Base-by-base conservation (phyloP, 1,284 basidiomycete species). In the Cryptococcus sp. region DNA sequence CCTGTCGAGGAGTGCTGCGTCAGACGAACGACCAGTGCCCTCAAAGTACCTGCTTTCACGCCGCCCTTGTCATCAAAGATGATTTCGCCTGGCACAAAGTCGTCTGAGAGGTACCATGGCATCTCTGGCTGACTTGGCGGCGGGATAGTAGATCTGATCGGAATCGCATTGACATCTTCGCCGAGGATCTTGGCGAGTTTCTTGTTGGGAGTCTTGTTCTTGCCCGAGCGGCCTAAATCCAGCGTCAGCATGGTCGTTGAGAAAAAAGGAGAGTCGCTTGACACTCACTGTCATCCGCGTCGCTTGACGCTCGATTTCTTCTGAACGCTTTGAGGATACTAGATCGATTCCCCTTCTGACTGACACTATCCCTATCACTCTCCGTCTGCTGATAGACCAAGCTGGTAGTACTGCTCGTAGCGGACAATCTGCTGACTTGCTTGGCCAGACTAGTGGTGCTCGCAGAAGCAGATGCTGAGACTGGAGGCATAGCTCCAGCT, bases 1-100 rank as follows among this genome's bases (percentile, higher is more conserved):
- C 90, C 89, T 57, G 84, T 84, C 71, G 86, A 85, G 64, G 91
- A 90, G 75, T 99, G 95, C 38, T 90, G 87, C 2, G 95, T 98
- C 57, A 98, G 80, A 6, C 91, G 85, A 71, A 93, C 93, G 5
- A 98, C 87, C 8, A 98, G 81, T 3, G 92, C 91, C 16, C 85
- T 80, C 13, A 95, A 82, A 0, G 93, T 94, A 1, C 93, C 95
- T 23, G 90, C 95, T 56, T 89, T 86, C 56, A 98, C 88, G 57
- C 84, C 82, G 41, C 88, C 88, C 71, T 93, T 91, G 4, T 88
- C 84, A 68, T 93, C 90, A 67, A 96, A 86, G 62, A 91, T 76
- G 65, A 97, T 89, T 65, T 96, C 92, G 15, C 84, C 83, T 49
- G 87, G 84, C 55, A 84, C 85, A 74, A 91, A 93, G 67, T 89